A percentile compares a stretch with the other conserved stretches of the same genome.
phyloP scores from a whole-genome alignment of 2,329 filamentous ascomycete species.

The Penicillium janthinellum region DNA sequence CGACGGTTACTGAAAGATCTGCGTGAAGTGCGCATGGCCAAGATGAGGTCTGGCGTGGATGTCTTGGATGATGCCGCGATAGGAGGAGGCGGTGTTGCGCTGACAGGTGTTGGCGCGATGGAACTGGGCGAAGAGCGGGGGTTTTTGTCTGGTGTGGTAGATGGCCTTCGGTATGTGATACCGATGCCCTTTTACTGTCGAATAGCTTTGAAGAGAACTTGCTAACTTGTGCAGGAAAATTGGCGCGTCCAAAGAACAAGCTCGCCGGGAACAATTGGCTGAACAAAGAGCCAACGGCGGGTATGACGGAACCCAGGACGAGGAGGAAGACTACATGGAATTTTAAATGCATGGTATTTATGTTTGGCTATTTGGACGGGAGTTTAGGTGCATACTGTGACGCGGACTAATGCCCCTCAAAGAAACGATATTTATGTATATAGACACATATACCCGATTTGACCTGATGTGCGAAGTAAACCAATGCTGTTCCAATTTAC shows the following conservation, averaged over 20 bases:
- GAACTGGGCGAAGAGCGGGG: constrained; percentile 85
- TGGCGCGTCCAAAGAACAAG: constrained; percentile 76
- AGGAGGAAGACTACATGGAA: constrained; percentile 55
- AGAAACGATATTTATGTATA: constrained; percentile 31
- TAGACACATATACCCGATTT: constrained; percentile 39
- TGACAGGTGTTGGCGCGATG: constrained; percentile 86
- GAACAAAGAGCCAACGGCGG: constrained; percentile 61
- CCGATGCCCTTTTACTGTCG: no score
- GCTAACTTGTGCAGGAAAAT: constrained; percentile 63
- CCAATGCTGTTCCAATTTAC: constrained; percentile 31
- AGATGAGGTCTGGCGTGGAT: constrained; percentile 75
- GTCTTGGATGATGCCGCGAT: constrained; percentile 60
- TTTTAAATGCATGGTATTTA: constrained; percentile 31
- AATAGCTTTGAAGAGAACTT: background rate
- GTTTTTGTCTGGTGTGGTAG: constrained; percentile 83
- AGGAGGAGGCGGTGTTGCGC: constrained; percentile 66
- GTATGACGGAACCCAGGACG: constrained; percentile 52
- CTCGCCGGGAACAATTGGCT: constrained; percentile 73
- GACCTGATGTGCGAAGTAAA: constrained; percentile 23
- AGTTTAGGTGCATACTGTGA: constrained; percentile 29
- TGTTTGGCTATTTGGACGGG: constrained; percentile 22
- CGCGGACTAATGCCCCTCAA: constrained; percentile 21
- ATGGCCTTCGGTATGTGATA: constrained; percentile 66
- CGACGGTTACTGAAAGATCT: constrained; percentile 76
- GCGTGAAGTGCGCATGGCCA: constrained; percentile 84